Conservation (phyloP, 306 rosid species). For the Begonia peltatifolia region DNA sequence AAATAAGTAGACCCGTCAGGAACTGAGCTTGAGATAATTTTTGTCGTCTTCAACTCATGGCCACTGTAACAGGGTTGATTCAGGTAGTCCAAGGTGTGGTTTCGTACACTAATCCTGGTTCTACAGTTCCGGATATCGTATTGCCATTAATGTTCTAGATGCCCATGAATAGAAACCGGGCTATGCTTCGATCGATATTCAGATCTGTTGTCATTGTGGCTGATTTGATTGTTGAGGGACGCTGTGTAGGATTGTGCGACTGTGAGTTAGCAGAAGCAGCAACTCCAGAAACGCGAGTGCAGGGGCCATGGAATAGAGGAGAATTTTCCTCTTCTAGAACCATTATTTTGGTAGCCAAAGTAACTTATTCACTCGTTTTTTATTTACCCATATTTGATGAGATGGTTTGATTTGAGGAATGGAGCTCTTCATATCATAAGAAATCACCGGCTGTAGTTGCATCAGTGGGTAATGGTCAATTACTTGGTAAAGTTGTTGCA, state of each 20-base stretch:
- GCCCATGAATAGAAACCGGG: slow-evolving; percentile 24
- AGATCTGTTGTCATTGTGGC: slow-evolving; percentile 88
- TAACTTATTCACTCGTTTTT: too few species aligned
- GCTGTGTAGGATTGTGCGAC: too few species aligned
- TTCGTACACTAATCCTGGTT: slow-evolving; percentile 74
- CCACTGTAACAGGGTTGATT: slow-evolving; percentile 52
- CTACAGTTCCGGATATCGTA: slow-evolving; percentile 29
- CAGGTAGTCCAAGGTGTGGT: slow-evolving; percentile 49
- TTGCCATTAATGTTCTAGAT: slow-evolving; percentile 52
- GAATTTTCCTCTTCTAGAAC: slow-evolving; percentile 25
- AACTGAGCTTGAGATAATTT: slow-evolving; percentile 25
- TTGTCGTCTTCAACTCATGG: slow-evolving; percentile 15
- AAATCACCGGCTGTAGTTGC: neutral
- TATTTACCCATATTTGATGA: too few species aligned
- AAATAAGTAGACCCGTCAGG: slow-evolving; percentile 45
- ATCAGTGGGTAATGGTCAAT: accelerated
- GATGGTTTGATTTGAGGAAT: too few species aligned
- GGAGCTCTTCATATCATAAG: too few species aligned
- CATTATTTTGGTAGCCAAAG: slow-evolving; percentile 35
- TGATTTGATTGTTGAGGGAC: slow-evolving; percentile 14
- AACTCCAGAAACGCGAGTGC: slow-evolving; percentile 73
- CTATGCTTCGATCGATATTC: too few species aligned
- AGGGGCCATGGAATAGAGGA: slow-evolving; percentile 52
- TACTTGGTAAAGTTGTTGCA: too few species aligned
- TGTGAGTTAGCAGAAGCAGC: slow-evolving; percentile 24